Evolutionary conservation across 441 rosid genomes (phyloP).

Genomic region (Syzygium malaccense): DNA sequence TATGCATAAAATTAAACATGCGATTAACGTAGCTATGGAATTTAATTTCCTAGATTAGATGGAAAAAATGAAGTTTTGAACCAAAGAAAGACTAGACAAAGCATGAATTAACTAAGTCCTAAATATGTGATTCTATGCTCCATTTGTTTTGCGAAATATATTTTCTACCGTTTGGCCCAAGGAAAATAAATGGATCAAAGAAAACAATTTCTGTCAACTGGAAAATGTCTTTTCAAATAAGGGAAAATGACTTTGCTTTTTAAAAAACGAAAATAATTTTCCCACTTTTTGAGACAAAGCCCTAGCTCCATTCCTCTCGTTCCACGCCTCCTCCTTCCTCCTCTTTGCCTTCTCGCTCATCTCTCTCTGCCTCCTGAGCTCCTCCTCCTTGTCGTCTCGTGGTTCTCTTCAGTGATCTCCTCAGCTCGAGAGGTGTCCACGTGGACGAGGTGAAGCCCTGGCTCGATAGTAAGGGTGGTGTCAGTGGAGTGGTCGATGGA

Average conservation of each 20-base stretch:
- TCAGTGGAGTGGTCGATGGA: constrained; percentile 79
- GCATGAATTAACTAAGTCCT: not conserved
- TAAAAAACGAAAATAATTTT: too few relatives aligned
- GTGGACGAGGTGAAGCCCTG: constrained; percentile 74
- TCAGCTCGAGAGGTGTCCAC: constrained; percentile 76
- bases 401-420: constrained; percentile 61
- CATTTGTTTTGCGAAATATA: too few relatives aligned
- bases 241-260: not conserved
- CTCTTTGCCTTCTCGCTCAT: not conserved
- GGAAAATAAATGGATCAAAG: not conserved
- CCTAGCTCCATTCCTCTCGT: too few relatives aligned
- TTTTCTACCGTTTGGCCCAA: not conserved
- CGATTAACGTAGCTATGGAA: not conserved
- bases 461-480: constrained; percentile 69
- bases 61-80: too few relatives aligned
- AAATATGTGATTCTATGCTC: not conserved
- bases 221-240: not conserved
- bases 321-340: not conserved
- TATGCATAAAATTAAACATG: not conserved
- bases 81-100: not conserved
- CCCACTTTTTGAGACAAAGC: too few relatives aligned
- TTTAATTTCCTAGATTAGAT: not conserved
- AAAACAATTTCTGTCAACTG: not conserved
- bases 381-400: not conserved
- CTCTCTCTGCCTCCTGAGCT: not conserved